Evolutionary conservation across 495 filamentous ascomycete genomes (phyloP).

Genomic region (Collariella sp.): DNA sequence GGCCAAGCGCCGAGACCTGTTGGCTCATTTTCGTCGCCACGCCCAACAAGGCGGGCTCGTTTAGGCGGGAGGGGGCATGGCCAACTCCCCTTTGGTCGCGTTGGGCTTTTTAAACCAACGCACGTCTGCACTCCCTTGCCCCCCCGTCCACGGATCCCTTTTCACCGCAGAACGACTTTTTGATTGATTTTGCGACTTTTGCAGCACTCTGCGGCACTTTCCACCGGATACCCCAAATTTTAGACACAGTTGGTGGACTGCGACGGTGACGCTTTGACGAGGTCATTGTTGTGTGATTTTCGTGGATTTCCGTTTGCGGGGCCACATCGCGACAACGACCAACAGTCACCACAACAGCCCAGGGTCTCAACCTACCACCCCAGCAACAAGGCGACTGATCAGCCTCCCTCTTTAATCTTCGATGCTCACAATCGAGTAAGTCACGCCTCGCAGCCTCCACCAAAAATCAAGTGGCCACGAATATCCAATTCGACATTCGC

Average conservation of each 20-base stretch:
- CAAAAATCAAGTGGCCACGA: not conserved
- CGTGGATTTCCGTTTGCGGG: conserved; percentile 5
- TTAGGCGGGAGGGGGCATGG: conserved; percentile 10
- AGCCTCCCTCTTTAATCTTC: conserved; percentile 13
- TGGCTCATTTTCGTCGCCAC: conserved; percentile 17
- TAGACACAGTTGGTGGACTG: not conserved
- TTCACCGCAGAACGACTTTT: not conserved
- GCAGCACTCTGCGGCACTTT: not conserved
- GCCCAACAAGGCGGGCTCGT: conserved; percentile 10
- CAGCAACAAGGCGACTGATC: conserved; percentile 4
- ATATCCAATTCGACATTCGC: not conserved
- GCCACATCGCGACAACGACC: conserved; percentile 12
- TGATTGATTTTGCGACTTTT: not conserved
- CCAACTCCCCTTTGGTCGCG: conserved; percentile 4
- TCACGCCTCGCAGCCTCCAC: conserved; percentile 2
- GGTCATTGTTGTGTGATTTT: not conserved
- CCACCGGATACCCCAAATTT: not conserved
- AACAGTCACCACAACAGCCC: too few species aligned
- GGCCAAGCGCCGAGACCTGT: conserved; percentile 9
- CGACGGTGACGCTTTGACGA: not conserved
- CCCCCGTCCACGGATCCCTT: not conserved
- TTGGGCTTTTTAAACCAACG: conserved; percentile 22
- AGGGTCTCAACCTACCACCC: conserved; percentile 1
- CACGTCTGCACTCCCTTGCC: conserved; percentile 16
- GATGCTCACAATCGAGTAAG: conserved; percentile 29